phyloP scores from a whole-genome alignment of 257 asterid genomes.

The Scutellaria galericulata region DNA sequence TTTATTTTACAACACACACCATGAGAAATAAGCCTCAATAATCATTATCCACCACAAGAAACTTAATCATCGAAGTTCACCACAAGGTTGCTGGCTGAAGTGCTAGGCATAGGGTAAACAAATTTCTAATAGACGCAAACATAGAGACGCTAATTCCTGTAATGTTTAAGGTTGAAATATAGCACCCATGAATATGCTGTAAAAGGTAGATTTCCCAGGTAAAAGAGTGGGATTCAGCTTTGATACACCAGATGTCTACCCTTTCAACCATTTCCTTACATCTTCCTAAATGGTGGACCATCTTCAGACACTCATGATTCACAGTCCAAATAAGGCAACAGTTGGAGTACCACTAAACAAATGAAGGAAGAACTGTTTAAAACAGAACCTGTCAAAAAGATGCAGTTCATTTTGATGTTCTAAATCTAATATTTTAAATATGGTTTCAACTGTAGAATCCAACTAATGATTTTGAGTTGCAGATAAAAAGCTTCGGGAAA shows the following conservation, averaged over 20 bases:
- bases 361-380: neutral
- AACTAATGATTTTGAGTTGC: conserved; percentile 6
- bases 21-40: neutral
- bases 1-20: neutral
- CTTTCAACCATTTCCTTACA: neutral
- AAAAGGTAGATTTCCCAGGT: neutral
- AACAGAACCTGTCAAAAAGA: neutral
- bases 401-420: neutral
- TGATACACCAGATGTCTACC: neutral
- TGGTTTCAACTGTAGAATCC: neutral
- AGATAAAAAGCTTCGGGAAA: neutral
- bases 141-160: neutral
- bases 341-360: neutral
- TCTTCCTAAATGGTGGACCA: neutral
- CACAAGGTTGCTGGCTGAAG: neutral
- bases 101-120: neutral
- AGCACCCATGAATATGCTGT: conserved; percentile 4
- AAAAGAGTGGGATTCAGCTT: neutral
- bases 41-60: neutral
- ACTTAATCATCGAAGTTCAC: neutral
- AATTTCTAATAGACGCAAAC: too few relatives aligned
- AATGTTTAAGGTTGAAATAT: neutral
- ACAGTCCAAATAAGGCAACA: neutral
- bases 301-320: neutral
- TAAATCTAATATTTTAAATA: neutral